Evolutionary conservation across 768 basidiomycete genomes (phyloP).

Genomic region (Tulasnella sp.): DNA sequence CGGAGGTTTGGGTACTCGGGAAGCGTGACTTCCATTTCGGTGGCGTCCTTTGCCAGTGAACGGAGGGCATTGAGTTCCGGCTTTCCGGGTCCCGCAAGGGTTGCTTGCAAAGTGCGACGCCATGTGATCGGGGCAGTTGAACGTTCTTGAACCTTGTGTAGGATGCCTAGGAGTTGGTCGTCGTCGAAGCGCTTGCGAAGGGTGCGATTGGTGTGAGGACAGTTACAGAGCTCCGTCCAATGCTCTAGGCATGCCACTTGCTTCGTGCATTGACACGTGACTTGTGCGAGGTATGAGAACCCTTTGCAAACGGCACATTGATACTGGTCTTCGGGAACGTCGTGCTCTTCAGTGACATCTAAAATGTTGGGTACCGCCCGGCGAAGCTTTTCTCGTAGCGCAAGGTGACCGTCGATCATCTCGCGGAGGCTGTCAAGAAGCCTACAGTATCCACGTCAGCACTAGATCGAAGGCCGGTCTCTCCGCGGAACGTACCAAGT

Average conservation of each 20-base stretch:
- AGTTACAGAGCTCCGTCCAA: constrained; percentile 64
- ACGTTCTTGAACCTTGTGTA: constrained; percentile 57
- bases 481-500: constrained; percentile 48
- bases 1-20: constrained; percentile 63
- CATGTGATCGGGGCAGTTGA: constrained; percentile 69
- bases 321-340: constrained; percentile 88
- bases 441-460: constrained; percentile 41
- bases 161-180: constrained; percentile 60
- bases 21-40: constrained; percentile 70
- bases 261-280: constrained; percentile 67
- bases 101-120: constrained; percentile 58
- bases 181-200: constrained; percentile 79
- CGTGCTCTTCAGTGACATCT: constrained; percentile 68
- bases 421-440: constrained; percentile 72
- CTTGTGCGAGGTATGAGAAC: constrained; percentile 91
- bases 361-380: constrained; percentile 41
- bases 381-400: constrained; percentile 56
- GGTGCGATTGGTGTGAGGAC: constrained; percentile 46
- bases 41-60: constrained; percentile 78
- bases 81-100: constrained; percentile 58
- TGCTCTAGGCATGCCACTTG: constrained; percentile 85
- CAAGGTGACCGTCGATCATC: constrained; percentile 81
- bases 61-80: constrained; percentile 72
- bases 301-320: constrained; percentile 90
- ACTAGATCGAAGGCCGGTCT: background rate